Evolutionary conservation across 306 rosid species (phyloP).

Genomic region (Delonix regia): DNA sequence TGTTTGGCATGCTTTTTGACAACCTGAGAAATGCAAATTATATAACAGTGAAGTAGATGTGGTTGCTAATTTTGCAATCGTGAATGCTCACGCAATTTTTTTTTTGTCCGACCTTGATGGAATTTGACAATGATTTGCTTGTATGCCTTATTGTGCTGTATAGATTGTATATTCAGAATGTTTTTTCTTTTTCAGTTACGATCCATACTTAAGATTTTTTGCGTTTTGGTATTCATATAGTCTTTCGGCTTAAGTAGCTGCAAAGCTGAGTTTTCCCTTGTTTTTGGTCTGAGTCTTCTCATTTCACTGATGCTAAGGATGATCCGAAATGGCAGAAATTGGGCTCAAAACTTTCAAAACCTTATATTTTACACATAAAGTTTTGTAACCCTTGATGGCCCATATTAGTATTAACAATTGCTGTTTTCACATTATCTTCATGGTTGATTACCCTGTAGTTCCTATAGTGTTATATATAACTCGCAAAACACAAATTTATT

Average conservation of each 20-base stretch:
- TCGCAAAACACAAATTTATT: conserved; percentile 33
- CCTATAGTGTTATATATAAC: neutral
- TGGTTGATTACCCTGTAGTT: neutral
- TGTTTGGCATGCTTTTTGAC: conserved; percentile 26
- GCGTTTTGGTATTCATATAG: neutral
- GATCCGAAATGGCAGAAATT: neutral
- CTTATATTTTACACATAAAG: neutral
- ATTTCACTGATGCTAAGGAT: neutral
- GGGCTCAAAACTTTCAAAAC: neutral
- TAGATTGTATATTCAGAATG: neutral
- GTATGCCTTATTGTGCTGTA: conserved; percentile 30
- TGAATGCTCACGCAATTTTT: conserved; percentile 11
- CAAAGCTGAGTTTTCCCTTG: too few relatives aligned
- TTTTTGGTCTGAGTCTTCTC: neutral
- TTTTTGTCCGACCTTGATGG: conserved; percentile 9
- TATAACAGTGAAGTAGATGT: conserved; percentile 16
- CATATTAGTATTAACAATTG: neutral
- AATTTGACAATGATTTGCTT: conserved; percentile 29
- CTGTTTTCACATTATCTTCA: neutral
- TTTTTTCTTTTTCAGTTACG: neutral
- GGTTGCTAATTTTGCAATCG: conserved; percentile 31
- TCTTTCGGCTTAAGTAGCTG: neutral
- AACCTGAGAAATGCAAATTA: conserved; percentile 32
- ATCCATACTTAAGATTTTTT: neutral
- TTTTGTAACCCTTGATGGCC: neutral